A percentile compares a stretch with the other conserved stretches of the same genome.
These are phyloP conservation scores for Phialophora chinensis DNA, from an alignment of 2,329 filamentous ascomycete genomes.

Conservation along the genomic window DNA sequence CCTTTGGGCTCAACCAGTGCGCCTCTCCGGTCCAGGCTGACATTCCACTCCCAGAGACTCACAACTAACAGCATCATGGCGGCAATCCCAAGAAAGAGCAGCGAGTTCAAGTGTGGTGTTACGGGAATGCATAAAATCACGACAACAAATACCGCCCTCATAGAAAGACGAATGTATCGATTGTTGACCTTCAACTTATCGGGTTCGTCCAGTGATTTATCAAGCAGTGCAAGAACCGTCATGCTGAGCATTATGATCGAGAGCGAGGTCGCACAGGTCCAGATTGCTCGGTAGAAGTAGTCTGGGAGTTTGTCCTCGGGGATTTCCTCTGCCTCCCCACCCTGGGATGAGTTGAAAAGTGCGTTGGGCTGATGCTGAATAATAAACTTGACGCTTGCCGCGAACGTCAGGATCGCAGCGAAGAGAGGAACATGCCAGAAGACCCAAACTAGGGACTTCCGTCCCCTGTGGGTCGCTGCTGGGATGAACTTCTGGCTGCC, in stretches of 20 bases:
- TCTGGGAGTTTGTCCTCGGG: not conserved
- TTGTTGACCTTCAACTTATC: slow-evolving; percentile 14
- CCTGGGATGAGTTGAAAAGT: not conserved
- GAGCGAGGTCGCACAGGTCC: slow-evolving; percentile 8
- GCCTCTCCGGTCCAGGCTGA: slow-evolving; percentile 12
- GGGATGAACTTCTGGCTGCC: slow-evolving; percentile 16
- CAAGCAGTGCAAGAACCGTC: slow-evolving; percentile 5
- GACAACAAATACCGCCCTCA: slow-evolving; percentile 1
- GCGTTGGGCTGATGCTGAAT: slow-evolving; percentile 3
- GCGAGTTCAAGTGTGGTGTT: not conserved
- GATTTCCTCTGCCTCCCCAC: not conserved
- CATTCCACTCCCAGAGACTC: slow-evolving; percentile 16
- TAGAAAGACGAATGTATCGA: slow-evolving; percentile 9
- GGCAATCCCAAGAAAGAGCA: slow-evolving; percentile 7
- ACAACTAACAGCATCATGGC: slow-evolving; percentile 9
- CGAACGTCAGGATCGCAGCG: slow-evolving; percentile 11
- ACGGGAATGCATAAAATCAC: slow-evolving; percentile 7
- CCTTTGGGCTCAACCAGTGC: slow-evolving; percentile 11
- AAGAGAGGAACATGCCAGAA: slow-evolving; percentile 17
- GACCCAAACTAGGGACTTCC: slow-evolving; percentile 6
- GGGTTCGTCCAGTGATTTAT: slow-evolving; percentile 14
- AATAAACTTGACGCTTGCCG: slow-evolving; percentile 11
- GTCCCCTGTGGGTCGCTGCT: slow-evolving; percentile 2
- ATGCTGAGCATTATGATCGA: slow-evolving; percentile 11
- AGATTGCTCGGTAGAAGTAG: slow-evolving; percentile 7